phyloP scores from a whole-genome alignment of 805 yeast species.

The Kazachstania martiniae region DNA sequence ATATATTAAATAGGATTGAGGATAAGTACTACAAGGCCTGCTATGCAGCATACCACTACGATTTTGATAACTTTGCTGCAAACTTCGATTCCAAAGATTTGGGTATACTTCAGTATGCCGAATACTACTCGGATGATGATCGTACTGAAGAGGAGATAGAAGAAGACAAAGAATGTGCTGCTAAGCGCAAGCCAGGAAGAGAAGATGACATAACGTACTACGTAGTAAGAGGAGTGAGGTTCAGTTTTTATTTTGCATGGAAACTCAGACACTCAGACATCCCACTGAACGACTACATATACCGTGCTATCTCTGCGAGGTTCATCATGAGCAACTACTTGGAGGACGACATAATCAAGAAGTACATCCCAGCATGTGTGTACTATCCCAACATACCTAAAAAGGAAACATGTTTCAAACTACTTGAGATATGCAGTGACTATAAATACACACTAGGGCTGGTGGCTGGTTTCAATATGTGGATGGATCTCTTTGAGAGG shows the following conservation, averaged over 20 bases:
- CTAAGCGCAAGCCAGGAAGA: neutral
- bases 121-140: too few species aligned
- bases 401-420: slow-evolving; percentile 2
- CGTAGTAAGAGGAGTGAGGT: slow-evolving; percentile 1
- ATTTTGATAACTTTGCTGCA: neutral
- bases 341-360: slow-evolving; percentile 1
- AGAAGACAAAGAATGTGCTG: neutral
- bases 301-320: slow-evolving; percentile 1
- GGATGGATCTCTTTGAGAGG: neutral
- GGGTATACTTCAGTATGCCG: too few species aligned
- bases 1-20: slow-evolving; percentile 1
- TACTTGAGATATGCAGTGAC: neutral
- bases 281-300: neutral
- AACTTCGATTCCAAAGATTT: neutral
- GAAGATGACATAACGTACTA: neutral
- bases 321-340: slow-evolving; percentile 3
- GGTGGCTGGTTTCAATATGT: neutral
- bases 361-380: slow-evolving; percentile 1
- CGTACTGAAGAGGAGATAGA: too few species aligned
- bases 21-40: neutral
- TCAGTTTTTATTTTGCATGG: slow-evolving; percentile 2
- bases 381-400: slow-evolving; percentile 1
- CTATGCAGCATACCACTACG: slow-evolving; percentile 1
- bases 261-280: neutral
- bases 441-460: neutral